A percentile compares a stretch with the other conserved stretches of the same genome.
Conservation (phyloP, 2,329 filamentous ascomycete species). For the Pseudonectria buxi region DNA sequence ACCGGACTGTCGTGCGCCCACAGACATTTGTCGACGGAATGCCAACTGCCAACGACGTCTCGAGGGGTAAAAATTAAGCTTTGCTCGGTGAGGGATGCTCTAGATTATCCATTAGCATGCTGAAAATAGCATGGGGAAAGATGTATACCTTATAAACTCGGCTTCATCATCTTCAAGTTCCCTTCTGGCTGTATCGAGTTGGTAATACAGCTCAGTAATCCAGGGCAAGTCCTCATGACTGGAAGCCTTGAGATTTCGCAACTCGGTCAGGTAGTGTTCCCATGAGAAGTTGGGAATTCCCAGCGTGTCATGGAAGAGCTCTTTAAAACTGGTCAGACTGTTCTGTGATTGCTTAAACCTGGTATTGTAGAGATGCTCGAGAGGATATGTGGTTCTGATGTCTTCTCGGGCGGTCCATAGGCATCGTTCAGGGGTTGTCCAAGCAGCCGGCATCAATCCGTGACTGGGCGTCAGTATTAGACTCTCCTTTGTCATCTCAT, state of each 20-base stretch:
- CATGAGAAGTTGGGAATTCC: slow-evolving; percentile 9
- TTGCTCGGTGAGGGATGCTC: slow-evolving; percentile 9
- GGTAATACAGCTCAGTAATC: slow-evolving; percentile 7
- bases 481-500: slow-evolving; percentile 1
- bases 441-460: slow-evolving; percentile 2
- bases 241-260: slow-evolving; percentile 7
- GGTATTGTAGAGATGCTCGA: slow-evolving; percentile 10
- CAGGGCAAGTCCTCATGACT: slow-evolving; percentile 11
- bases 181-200: slow-evolving; percentile 1
- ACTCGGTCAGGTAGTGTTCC: slow-evolving; percentile 10
- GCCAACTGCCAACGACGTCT: slow-evolving; percentile 16
- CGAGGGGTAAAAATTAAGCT: slow-evolving; percentile 5
- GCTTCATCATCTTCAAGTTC: neutral
- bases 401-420: slow-evolving; percentile 12
- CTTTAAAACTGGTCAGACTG: slow-evolving; percentile 8
- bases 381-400: slow-evolving; percentile 11
- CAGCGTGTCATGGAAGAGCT: slow-evolving; percentile 12
- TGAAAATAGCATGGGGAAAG: too few species aligned
- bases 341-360: slow-evolving; percentile 3
- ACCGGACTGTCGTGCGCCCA: slow-evolving; percentile 28
- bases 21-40: slow-evolving; percentile 23
- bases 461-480: slow-evolving; percentile 10
- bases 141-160: slow-evolving; percentile 6
- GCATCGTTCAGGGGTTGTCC: slow-evolving; percentile 6
- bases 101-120: neutral